phyloP scores from a whole-genome alignment of 2,329 filamentous ascomycete genomes.

The Chaetomiaceae sp. region DNA sequence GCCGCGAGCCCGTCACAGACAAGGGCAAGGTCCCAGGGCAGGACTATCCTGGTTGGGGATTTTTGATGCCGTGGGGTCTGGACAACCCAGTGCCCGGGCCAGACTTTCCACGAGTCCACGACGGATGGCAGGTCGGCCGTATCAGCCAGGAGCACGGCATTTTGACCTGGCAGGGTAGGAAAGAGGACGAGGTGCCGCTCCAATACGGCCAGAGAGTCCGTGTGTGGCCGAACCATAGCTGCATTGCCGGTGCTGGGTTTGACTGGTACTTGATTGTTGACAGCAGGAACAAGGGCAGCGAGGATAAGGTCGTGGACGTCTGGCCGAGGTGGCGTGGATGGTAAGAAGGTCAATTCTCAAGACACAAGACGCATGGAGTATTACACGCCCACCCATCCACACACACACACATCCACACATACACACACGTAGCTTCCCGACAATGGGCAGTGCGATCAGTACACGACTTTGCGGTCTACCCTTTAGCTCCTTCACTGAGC shows the following conservation, averaged over 20 bases:
- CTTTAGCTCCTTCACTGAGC: too few species aligned
- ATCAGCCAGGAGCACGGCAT: slow-evolving; percentile 78
- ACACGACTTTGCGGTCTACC: too few species aligned
- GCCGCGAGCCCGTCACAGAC: slow-evolving; percentile 64
- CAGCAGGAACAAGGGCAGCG: slow-evolving; percentile 46
- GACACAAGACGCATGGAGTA: too few species aligned
- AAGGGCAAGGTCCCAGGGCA: slow-evolving; percentile 29
- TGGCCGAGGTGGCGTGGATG: slow-evolving; percentile 69
- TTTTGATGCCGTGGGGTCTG: slow-evolving; percentile 56
- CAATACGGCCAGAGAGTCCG: slow-evolving; percentile 61
- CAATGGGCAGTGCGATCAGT: too few species aligned
- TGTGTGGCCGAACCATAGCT: slow-evolving; percentile 78
- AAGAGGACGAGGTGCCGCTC: slow-evolving; percentile 45
- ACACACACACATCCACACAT: too few species aligned
- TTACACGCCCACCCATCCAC: too few species aligned
- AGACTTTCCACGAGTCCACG: slow-evolving; percentile 38
- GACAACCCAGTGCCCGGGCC: slow-evolving; percentile 34
- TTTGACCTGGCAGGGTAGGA: slow-evolving; percentile 51
- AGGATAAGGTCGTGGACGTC: slow-evolving; percentile 65
- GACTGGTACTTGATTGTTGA: slow-evolving; percentile 73
- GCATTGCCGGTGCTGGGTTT: slow-evolving; percentile 67
- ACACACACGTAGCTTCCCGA: too few species aligned
- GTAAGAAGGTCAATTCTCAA: slow-evolving; percentile 35
- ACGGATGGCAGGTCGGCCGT: slow-evolving; percentile 62
- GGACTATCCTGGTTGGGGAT: slow-evolving; percentile 66